Percentiles rank a stretch among this genome's conserved stretches.
Conservation (phyloP, 169 alveolate species). For the Plasmodium malariae region DNA sequence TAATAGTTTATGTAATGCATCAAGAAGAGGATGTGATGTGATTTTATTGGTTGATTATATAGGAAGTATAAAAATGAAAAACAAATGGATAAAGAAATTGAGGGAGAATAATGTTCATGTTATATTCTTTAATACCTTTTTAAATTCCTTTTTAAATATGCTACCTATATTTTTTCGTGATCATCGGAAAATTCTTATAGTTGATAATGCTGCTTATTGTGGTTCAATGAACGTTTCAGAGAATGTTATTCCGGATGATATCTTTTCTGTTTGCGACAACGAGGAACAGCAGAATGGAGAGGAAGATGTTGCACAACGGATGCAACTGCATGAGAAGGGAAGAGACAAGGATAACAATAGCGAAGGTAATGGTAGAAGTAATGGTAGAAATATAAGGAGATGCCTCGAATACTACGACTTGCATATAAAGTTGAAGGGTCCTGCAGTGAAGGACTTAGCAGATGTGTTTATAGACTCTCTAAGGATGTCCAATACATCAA, state of each 20-base stretch:
- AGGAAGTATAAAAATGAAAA: conserved; percentile 72
- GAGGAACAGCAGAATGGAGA: not conserved
- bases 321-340: not conserved
- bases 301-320: not conserved
- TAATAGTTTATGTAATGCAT: conserved; percentile 86
- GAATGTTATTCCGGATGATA: conserved; percentile 26
- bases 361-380: not conserved
- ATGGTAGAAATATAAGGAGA: conserved; percentile 25
- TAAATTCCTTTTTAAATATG: conserved; percentile 64
- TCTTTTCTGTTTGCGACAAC: not conserved
- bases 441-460: conserved; percentile 83
- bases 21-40: conserved; percentile 88
- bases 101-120: conserved; percentile 52
- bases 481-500: conserved; percentile 67
- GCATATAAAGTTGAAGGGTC: conserved; percentile 76
- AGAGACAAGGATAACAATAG: not conserved
- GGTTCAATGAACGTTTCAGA: conserved; percentile 88
- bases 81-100: conserved; percentile 62
- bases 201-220: conserved; percentile 84
- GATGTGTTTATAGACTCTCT: conserved; percentile 80
- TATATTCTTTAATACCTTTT: conserved; percentile 76
- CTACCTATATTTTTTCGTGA: conserved; percentile 85
- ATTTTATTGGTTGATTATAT: conserved; percentile 84
- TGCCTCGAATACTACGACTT: conserved; percentile 70
- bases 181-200: conserved; percentile 87